Conservation (phyloP, 169 alveolate genomes). For the Plasmodium adleri region DNA sequence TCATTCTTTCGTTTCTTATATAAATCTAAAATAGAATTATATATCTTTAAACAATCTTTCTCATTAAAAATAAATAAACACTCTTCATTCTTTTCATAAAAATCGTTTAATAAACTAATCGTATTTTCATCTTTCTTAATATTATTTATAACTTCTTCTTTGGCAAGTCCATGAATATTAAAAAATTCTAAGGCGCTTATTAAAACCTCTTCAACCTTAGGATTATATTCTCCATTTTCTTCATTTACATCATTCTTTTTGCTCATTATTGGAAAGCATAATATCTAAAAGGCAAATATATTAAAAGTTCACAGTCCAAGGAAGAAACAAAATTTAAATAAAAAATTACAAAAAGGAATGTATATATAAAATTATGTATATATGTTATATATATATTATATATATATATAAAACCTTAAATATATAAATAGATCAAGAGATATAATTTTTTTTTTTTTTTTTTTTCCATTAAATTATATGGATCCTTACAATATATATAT, state of each 20-base stretch:
- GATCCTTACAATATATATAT: too few relatives aligned
- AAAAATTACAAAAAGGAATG: too few relatives aligned
- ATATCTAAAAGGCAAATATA: too few relatives aligned
- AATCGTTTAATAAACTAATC: constrained; percentile 18
- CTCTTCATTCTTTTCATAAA: constrained; percentile 24
- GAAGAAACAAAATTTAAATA: too few relatives aligned
- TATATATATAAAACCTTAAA: too few relatives aligned
- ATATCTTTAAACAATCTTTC: constrained; percentile 37
- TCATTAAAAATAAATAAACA: constrained; percentile 61
- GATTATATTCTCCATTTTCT: constrained; percentile 6
- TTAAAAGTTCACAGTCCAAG: too few relatives aligned
- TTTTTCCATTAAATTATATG: too few relatives aligned
- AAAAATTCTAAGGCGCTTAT: constrained; percentile 22
- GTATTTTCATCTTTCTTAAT: constrained; percentile 33
- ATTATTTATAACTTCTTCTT: constrained; percentile 33
- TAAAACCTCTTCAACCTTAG: constrained; percentile 35
- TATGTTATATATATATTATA: too few relatives aligned
- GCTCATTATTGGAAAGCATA: constrained; percentile 10
- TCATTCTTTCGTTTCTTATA: constrained; percentile 48
- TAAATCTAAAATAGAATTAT: constrained; percentile 32
- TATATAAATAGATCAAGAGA: too few relatives aligned
- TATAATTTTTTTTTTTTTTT: too few relatives aligned
- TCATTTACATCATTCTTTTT: constrained; percentile 15
- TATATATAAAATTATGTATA: too few relatives aligned
- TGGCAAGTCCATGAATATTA: constrained; percentile 29